These are phyloP conservation scores for Exophiala mesophila DNA, from an alignment of 2,329 filamentous ascomycete genomes.

Conservation along the genomic window DNA sequence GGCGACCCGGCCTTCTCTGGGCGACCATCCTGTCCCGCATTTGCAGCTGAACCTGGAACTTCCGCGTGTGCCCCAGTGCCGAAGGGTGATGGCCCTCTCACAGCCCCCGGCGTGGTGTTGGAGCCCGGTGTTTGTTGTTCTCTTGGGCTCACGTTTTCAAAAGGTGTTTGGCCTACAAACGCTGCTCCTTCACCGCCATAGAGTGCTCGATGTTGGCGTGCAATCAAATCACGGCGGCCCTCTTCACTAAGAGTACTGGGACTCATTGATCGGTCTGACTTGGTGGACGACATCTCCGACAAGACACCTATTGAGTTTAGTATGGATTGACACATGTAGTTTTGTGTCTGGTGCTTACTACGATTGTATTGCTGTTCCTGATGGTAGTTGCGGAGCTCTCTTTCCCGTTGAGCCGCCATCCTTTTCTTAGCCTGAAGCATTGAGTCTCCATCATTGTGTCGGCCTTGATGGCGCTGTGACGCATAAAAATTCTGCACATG, in stretches of 20 bases:
- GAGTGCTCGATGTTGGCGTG: conserved; percentile 87
- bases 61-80: conserved; percentile 40
- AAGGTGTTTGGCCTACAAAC: conserved; percentile 63
- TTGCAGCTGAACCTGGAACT: conserved; percentile 6
- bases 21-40: conserved; percentile 39
- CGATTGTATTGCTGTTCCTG: conserved; percentile 99
- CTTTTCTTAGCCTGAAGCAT: conserved; percentile 99
- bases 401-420: conserved; percentile 98
- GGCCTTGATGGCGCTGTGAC: conserved; percentile 83
- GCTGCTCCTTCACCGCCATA: conserved; percentile 70
- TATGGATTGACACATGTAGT: conserved; percentile 19
- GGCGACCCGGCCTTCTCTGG: conserved; percentile 57
- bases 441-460: conserved; percentile 89
- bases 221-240: conserved; percentile 90
- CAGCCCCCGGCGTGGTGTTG: conserved; percentile 42
- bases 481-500: conserved; percentile 94
- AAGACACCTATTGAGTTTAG: conserved; percentile 52
- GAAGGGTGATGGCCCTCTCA: conserved; percentile 72
- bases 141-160: conserved; percentile 62
- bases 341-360: conserved; percentile 55
- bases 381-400: conserved; percentile 98
- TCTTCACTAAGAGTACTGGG: conserved; percentile 88
- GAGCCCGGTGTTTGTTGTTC: conserved; percentile 60
- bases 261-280: conserved; percentile 81
- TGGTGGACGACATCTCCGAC: conserved; percentile 66